Conservation (phyloP, 225 moss, liverwort and hornwort species). For the Pseudisothecium myosuroides region DNA sequence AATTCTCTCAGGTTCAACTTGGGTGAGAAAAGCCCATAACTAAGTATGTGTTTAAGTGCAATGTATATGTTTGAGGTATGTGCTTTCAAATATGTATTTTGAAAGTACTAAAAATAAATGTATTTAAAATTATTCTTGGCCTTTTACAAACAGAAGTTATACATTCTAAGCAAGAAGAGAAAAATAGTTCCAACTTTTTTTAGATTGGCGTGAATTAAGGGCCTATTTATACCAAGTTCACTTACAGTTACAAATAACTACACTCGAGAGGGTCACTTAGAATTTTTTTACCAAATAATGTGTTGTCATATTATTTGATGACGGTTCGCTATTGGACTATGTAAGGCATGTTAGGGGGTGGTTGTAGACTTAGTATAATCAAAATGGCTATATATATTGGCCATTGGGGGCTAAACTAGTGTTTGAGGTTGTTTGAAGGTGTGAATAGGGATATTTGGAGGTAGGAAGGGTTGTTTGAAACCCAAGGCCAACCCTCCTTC, state of each 20-base stretch:
- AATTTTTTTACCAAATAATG: no score
- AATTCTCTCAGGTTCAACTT: not conserved
- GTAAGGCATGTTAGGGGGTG: no score
- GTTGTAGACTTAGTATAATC: no score
- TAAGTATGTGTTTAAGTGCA: not conserved
- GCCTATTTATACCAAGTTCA: not conserved
- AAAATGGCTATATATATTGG: no score
- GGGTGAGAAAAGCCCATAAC: not conserved
- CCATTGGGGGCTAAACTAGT: no score
- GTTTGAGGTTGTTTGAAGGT: no score
- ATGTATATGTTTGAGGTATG: not conserved
- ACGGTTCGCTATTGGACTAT: no score
- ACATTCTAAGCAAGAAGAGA: not conserved
- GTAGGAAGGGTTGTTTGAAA: no score
- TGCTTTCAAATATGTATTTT: not conserved
- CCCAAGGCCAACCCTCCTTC: no score
- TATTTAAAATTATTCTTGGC: rapidly evolving
- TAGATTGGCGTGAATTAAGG: not conserved
- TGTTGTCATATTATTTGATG: no score
- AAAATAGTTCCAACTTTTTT: not conserved
- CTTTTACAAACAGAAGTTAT: not conserved
- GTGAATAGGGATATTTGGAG: no score
- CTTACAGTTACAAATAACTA: not conserved
- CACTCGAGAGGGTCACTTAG: no score
- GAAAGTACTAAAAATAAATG: not conserved